Base-by-base conservation (phyloP, 192 early-diverging fungal species). In the Coemansia guatemalensis region DNA sequence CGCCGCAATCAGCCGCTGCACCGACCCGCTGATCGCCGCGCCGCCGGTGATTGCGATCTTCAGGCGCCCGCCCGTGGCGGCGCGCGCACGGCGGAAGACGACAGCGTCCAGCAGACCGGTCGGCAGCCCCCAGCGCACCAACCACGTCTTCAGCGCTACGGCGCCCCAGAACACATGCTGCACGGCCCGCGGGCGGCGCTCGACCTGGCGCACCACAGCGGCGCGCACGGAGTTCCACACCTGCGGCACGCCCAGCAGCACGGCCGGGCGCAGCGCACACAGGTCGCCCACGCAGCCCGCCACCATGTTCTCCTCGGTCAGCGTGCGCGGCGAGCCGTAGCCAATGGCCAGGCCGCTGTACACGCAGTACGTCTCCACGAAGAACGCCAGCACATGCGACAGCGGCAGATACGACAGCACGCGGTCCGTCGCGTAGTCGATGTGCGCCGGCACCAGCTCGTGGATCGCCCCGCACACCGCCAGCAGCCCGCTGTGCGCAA, bases 161-260 rank as follows among this genome's bases (percentile, higher is more conserved):
- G 93, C 93, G 17, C 82, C 82, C 22, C 89, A 59, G 73, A 99
- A 97, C 20, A 97, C 64, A 53, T 67, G 81, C 53, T 88, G 90
- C 18, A 88, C 72, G 2, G 84, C 44, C 48, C 32, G 47, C 1
- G 82, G 83, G 1, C 78, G 76, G 21, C 82, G 55, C 26, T 83
- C 84, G 22, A 88, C 85, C 70, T 88, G 88, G 30, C 83, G 73
- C 65, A 89, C 57, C 12, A 97, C 86, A 48, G 86, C 89, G 64
- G 95, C 95, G 21, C 94, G 85, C 62, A 99, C 95, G 3, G 88
- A 79, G 63, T 92, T 89, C 92, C 92, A 93, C 20, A 93, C 90
- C 57, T 88, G 88, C 47, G 92, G 92, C 14, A 93, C 92, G 69
- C 92, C 92, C 48, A 87, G 85, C 89, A 93, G 86, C 27, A 93